Evolutionary conservation across 768 basidiomycete species (phyloP), one percentile per base, ranked within the genome.

Genomic region (Dioszegia aurantiaca): DNA sequence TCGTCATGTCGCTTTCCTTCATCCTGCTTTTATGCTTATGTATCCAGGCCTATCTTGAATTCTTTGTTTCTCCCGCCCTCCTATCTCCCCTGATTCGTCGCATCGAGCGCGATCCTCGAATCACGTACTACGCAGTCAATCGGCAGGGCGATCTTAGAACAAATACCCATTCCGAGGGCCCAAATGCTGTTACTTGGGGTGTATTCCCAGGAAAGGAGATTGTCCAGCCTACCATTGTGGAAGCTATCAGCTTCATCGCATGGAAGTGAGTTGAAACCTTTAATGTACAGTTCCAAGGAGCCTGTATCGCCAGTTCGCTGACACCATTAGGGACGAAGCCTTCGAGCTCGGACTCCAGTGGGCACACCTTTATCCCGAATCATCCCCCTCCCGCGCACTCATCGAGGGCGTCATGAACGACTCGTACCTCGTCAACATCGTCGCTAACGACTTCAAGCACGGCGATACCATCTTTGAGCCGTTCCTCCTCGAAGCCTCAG

Each of bases 181-280:
- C 95, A 26, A 97, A 95, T 68, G 93, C 93, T n/a, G 91, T 97
- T 17, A 97, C 93, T 1, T 97, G 93, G 93, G 93, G 93, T 62
- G 90, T 95, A 9, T 97, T 94, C 82, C 90, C 93, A 4, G 89
- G 90, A 56, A 97, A 97, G 77, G 93, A 95, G 80, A 89, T 95
- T 66, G 80, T 94, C 45, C 61, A 70, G 51, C 93, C 93, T 21
- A 97, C 93, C 19, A 90, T 95, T 61, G 93, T 97, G 21, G 93
- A 97, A 76, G 90, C 92, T 2, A 87, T 94, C 68, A 93, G 90
- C 72, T 95, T 95, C 81, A 93, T 94, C 88, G 92, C 92, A 16
- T 95, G 92, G 92, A 94, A 94, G 89, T 86, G 51, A 40, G 81
- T 75, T 31, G 0, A 8, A 23, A n/a, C n/a, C n/a, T n/a, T n/a